These are phyloP conservation scores for Microbotryomycetes sp. DNA, from an alignment of 1,284 basidiomycete genomes.

Conservation along the genomic window DNA sequence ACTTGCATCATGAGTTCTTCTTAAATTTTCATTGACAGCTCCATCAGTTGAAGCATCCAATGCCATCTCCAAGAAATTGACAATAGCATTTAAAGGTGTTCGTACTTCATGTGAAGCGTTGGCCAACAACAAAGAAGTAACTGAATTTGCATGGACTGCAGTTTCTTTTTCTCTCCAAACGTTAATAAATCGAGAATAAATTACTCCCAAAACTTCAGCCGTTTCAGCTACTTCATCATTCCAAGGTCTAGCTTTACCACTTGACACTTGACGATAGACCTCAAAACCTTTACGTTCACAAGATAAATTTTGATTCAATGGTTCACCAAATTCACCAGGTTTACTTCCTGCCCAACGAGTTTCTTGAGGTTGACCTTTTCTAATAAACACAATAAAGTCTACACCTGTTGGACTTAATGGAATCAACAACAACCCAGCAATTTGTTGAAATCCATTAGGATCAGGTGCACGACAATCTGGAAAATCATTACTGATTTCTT, in stretches of 20 bases:
- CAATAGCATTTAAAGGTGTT: constrained; percentile 18
- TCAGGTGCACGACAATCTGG: constrained; percentile 37
- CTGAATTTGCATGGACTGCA: constrained; percentile 41
- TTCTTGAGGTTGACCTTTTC: constrained; percentile 37
- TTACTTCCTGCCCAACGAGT: constrained; percentile 21
- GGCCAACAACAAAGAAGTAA: constrained; percentile 39
- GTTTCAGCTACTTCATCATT: constrained; percentile 42
- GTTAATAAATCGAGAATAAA: constrained; percentile 42
- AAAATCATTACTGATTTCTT: constrained; percentile 38
- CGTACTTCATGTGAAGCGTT: constrained; percentile 41
- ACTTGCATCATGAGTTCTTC: constrained; percentile 40
- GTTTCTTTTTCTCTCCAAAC: constrained; percentile 41
- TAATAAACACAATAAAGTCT: constrained; percentile 42
- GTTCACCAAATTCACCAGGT: background rate
- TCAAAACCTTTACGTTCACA: background rate
- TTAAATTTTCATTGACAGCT: constrained; percentile 41
- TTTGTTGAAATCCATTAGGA: constrained; percentile 37
- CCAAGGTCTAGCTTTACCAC: constrained; percentile 39
- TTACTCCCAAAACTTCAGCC: constrained; percentile 40
- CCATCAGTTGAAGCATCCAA: constrained; percentile 40
- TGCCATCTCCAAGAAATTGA: constrained; percentile 34
- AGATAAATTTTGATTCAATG: background rate
- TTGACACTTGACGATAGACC: constrained; percentile 38
- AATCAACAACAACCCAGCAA: constrained; percentile 40
- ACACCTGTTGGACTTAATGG: constrained; percentile 26